A percentile compares a stretch with the other conserved stretches of the same genome.
phyloP scores from a whole-genome alignment of 129 eudicot genomes.

The Artemisia annua region DNA sequence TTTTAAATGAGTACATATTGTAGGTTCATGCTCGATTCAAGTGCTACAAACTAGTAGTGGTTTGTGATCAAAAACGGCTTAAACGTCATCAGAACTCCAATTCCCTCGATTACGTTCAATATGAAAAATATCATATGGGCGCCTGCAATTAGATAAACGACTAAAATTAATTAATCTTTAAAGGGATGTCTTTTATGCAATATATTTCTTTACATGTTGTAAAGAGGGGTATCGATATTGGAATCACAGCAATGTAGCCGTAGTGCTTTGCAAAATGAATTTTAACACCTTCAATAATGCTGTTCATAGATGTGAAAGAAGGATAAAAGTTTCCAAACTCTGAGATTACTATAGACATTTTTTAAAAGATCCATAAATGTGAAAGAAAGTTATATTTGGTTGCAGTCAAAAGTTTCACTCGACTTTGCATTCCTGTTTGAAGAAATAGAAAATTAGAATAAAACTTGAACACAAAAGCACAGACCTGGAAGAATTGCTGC shows the following conservation, averaged over 20 bases:
- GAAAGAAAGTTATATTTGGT: too few relatives aligned
- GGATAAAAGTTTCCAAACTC: not conserved
- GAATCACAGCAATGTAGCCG: too few relatives aligned
- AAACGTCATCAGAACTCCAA: conserved; percentile 62
- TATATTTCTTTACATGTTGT: not conserved
- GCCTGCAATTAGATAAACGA: conserved; percentile 43
- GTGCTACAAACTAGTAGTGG: conserved; percentile 31
- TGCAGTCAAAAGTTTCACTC: not conserved
- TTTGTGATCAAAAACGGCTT: conserved; percentile 55
- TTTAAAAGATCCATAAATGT: not conserved
- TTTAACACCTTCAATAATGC: not conserved
- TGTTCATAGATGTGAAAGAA: not conserved
- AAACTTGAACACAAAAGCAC: not conserved
- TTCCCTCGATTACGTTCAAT: conserved; percentile 50
- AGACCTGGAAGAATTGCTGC: conserved; percentile 74
- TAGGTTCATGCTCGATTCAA: not conserved
- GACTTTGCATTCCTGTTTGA: not conserved
- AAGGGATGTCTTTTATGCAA: not conserved
- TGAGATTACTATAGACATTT: not conserved
- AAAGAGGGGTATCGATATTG: not conserved
- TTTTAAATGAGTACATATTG: not conserved
- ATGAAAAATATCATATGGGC: conserved; percentile 62
- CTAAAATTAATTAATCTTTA: not conserved
- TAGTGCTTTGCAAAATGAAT: not conserved
- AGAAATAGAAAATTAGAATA: not conserved